Base-by-base conservation (phyloP, 768 basidiomycete species). In the Boletus tomentosulus region DNA sequence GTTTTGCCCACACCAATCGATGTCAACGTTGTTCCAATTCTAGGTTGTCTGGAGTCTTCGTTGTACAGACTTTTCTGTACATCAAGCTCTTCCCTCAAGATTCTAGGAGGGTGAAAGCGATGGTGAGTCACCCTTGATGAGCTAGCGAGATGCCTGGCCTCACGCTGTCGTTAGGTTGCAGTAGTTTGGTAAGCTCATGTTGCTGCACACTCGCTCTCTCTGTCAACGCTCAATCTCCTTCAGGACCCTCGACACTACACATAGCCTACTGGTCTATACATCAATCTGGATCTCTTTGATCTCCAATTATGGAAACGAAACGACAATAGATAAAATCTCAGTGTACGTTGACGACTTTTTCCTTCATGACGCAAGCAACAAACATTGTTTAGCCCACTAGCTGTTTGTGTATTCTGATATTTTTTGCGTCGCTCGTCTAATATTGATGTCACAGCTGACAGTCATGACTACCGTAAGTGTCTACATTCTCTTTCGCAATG, bases 261-360 rank as follows among this genome's bases (percentile, higher is more conserved):
- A 80, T 54, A 77, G 76, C 1, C 50, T 69, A 9, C 65, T 78
- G 55, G 70, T 80, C 37, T 71, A 68, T 46, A 51, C 64, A 22
- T 71, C 76, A 1, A 60, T 78, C 41, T 76, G 77, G 73, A 69
- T 69, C 12, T 76, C 75, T 53, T 60, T 82, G 3, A 76, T 83
- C 51, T 48, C 54, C 1, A 63, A 76, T 54, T 82, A 72, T 39
- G 81, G 81, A 0, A 55, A 75, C 8, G 50, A 50, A 3, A 46
- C 50, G 2, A 68, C 64, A 30, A 74, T 78, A 34, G 75, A 80
- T 53, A 62, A 50, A 15, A 76, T 82, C 46, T 74, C 79, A 15
- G 73, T 73, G 81, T 80, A 54, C n/a, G 56, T 54, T 24, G 42
- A 19, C 39, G 6, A 46, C 28, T 5, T 22, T 33, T 8, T 19